A percentile compares a stretch with the other conserved stretches of the same genome.
Conservation (phyloP, 2,329 filamentous ascomycete species). For the Penicillium olsonii region DNA sequence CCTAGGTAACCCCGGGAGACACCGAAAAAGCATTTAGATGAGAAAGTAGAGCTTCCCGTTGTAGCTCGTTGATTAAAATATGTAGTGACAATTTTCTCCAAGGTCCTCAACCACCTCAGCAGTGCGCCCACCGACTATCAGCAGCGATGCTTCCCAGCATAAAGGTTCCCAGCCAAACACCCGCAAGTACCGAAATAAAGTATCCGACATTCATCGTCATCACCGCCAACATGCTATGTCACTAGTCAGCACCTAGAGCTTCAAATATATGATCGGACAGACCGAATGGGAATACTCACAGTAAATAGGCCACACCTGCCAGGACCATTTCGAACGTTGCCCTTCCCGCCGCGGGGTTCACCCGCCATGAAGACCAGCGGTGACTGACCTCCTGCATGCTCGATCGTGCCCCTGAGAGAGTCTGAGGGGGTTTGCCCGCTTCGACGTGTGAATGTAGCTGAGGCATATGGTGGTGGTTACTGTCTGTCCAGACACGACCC, state of each 20-base stretch:
- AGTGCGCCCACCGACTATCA: constrained; percentile 20
- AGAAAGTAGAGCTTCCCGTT: too few species aligned
- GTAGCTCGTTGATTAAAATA: background rate
- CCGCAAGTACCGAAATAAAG: constrained; percentile 73
- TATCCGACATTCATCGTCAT: constrained; percentile 87
- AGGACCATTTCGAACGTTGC: constrained; percentile 69
- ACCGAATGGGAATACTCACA: constrained; percentile 60
- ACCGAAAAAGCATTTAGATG: too few species aligned
- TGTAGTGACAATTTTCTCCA: background rate
- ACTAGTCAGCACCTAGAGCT: background rate
- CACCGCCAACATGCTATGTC: constrained; percentile 66
- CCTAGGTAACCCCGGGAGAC: too few species aligned
- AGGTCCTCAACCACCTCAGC: background rate
- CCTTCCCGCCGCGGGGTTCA: constrained; percentile 74
- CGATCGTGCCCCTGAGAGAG: constrained; percentile 9
- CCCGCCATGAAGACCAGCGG: constrained; percentile 59
- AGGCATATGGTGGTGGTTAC: constrained; percentile 7
- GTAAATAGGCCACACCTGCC: constrained; percentile 73
- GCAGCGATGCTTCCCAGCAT: constrained; percentile 26
- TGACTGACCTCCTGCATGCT: constrained; percentile 18
- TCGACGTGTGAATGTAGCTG: constrained; percentile 1
- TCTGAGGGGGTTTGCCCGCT: background rate
- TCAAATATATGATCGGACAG: constrained; percentile 35
- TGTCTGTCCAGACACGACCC: constrained; percentile 28
- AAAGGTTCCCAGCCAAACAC: constrained; percentile 53